Conservation (phyloP, 108 stramenopile species). For the Discostella stelligeroides region DNA sequence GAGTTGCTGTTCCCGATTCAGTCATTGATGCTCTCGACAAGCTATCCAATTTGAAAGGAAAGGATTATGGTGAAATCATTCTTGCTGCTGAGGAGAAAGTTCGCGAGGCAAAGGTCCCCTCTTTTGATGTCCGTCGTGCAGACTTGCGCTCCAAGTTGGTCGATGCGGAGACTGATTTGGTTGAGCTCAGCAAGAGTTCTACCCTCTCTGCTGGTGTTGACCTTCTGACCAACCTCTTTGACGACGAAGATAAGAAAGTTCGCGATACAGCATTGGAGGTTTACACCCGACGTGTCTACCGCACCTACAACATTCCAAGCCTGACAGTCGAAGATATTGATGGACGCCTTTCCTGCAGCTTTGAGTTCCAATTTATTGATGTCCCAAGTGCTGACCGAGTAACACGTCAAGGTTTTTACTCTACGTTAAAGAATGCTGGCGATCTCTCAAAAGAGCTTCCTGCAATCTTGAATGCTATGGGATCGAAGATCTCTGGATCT, state of each 20-base stretch:
- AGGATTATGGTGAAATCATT: constrained; percentile 88
- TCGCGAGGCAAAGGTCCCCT: constrained; percentile 74
- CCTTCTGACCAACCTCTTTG: constrained; percentile 87
- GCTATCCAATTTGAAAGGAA: constrained; percentile 70
- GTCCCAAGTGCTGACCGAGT: constrained; percentile 68
- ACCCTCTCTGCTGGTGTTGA: constrained; percentile 94
- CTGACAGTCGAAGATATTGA: constrained; percentile 64
- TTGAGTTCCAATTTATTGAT: constrained; percentile 90
- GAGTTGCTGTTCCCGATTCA: constrained; percentile 54
- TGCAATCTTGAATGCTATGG: constrained; percentile 63
- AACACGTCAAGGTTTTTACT: constrained; percentile 69
- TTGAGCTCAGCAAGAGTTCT: constrained; percentile 64
- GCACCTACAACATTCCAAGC: constrained; percentile 83
- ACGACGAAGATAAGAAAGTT: constrained; percentile 73
- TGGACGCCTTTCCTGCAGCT: constrained; percentile 79
- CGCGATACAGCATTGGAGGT: constrained; percentile 78
- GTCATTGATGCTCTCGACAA: constrained; percentile 62
- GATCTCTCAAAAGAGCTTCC: constrained; percentile 61
- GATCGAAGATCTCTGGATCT: constrained; percentile 57
- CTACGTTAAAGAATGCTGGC: constrained; percentile 56
- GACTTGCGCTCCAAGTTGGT: constrained; percentile 76
- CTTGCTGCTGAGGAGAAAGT: constrained; percentile 79
- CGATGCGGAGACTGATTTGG: constrained; percentile 67
- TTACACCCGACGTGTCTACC: constrained; percentile 95
- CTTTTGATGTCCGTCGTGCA: constrained; percentile 80